phyloP scores from a whole-genome alignment of 2,329 filamentous ascomycete species.

The Escovopsis sp. region DNA sequence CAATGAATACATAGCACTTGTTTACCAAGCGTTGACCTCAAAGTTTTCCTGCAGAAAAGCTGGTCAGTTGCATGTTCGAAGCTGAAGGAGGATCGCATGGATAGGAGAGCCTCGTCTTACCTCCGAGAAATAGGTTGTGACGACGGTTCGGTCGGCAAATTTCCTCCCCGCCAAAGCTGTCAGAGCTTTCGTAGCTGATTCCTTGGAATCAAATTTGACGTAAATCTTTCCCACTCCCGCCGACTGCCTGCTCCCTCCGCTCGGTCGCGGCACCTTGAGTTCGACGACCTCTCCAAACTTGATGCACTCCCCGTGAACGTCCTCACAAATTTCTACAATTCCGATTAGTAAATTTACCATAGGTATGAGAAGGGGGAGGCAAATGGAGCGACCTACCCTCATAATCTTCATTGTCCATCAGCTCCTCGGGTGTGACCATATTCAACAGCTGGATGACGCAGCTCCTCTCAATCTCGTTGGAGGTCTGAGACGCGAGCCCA shows the following conservation, averaged over 20 bases:
- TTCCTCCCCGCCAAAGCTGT: constrained; percentile 86
- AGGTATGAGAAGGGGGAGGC: background rate
- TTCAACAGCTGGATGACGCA: constrained; percentile 86
- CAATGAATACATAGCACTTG: constrained; percentile 1
- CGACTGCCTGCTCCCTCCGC: constrained; percentile 66
- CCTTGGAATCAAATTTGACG: constrained; percentile 73
- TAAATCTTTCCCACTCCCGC: constrained; percentile 95
- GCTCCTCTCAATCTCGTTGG: constrained; percentile 61
- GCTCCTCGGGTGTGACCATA: constrained; percentile 94
- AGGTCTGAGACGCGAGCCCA: constrained; percentile 83
- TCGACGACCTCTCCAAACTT: constrained; percentile 79
- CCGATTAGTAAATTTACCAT: constrained; percentile 18
- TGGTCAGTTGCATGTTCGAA: constrained; percentile 9
- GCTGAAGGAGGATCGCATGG: background rate
- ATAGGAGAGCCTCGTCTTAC: constrained; percentile 26
- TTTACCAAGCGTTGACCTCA: constrained; percentile 75
- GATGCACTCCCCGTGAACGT: constrained; percentile 79
- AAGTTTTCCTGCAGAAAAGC: constrained; percentile 65
- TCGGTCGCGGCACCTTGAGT: constrained; percentile 85
- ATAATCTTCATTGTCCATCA: constrained; percentile 89
- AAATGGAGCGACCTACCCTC: constrained; percentile 51
- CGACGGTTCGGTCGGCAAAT: constrained; percentile 90
- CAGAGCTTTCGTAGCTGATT: constrained; percentile 70
- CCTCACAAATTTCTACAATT: constrained; percentile 76
- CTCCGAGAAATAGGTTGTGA: constrained; percentile 93